Percentiles rank a stretch among this genome's conserved stretches.
Conservation (phyloP, 495 filamentous ascomycete genomes). For the Podospora pseudopauciseta region DNA sequence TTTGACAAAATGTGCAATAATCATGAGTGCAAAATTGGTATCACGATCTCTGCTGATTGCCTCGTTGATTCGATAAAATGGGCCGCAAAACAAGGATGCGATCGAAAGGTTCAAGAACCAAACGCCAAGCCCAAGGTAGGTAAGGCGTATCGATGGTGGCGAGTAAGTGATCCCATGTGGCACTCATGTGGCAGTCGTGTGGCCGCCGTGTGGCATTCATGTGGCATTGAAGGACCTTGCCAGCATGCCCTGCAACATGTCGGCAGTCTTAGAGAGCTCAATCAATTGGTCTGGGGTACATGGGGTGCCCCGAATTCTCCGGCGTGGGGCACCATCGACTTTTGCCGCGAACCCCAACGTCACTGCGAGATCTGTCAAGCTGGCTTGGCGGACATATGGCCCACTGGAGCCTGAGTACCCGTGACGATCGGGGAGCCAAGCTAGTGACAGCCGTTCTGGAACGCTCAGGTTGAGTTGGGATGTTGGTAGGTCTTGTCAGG, state of each 20-base stretch:
- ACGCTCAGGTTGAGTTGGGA: not conserved
- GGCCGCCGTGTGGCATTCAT: not conserved
- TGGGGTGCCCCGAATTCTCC: conserved; percentile 10
- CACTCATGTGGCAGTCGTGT: too few relatives aligned
- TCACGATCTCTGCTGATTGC: not conserved
- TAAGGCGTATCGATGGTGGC: not conserved
- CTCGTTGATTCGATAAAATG: not conserved
- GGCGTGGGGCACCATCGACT: conserved; percentile 13
- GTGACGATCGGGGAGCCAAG: not conserved
- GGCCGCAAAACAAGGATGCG: not conserved
- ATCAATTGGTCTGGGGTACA: conserved; percentile 9
- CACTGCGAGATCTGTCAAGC: conserved; percentile 4
- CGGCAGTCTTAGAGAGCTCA: conserved; percentile 15
- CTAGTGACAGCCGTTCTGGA: not conserved
- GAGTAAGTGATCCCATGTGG: not conserved
- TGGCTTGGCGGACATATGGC: not conserved
- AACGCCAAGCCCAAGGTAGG: not conserved
- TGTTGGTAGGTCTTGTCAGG: not conserved
- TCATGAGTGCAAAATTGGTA: not conserved
- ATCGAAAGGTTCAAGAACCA: not conserved
- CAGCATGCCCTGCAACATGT: conserved; percentile 5
- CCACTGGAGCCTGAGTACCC: not conserved
- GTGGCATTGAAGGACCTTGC: conserved; percentile 12
- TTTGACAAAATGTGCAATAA: not conserved
- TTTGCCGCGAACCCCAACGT: conserved; percentile 21